Base-by-base conservation (phyloP, 2,329 filamentous ascomycete species). In the Aspergillus ibericus region DNA sequence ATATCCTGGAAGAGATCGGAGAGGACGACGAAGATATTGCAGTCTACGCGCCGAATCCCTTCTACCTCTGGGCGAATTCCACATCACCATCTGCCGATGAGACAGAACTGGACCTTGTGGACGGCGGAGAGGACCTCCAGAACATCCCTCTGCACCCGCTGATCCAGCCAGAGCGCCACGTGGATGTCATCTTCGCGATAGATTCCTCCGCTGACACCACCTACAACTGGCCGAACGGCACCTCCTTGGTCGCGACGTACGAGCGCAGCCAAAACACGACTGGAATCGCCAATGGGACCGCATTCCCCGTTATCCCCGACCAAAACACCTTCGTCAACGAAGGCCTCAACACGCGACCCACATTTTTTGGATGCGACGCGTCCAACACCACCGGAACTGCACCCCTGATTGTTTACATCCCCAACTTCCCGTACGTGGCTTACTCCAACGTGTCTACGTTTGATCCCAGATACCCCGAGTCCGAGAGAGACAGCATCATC, bases 341-440 rank as follows among this genome's bases (percentile, higher is more conserved):
- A 0, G 87, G 88, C 3, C 77, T 93, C 5, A 93, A 92, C 78
- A 83, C 79, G 59, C 82, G 80, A 1, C 90, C 90, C 0, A 88
- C 88, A 0, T 92, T 93, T 78, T 93, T 93, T 70, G 90, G 90
- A 27, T 93, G 90, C 74, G 77, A 90, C 69, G 78, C 79, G 20
- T 78, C 77, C 38, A 90, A 91, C 72, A 80, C 83, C 46, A 86
- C 85, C 0, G 73, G 74, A 5, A 67, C 77, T 4, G 60, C 70
- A 0, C 92, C 92, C 0, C 78, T 96, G 1, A 79, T 96, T 60
- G 89, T 96, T 59, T 98, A 97, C 78, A 75, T 98, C 50, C 91
- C 93, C 58, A 95, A 93, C 70, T 82, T 88, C n/a, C 92, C 92
- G 1, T 96, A 95, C 76, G 83, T 88, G 53, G 84, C 83, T 69